Conservation (phyloP, 2,329 filamentous ascomycete genomes). For the Penicillium vulpinum region DNA sequence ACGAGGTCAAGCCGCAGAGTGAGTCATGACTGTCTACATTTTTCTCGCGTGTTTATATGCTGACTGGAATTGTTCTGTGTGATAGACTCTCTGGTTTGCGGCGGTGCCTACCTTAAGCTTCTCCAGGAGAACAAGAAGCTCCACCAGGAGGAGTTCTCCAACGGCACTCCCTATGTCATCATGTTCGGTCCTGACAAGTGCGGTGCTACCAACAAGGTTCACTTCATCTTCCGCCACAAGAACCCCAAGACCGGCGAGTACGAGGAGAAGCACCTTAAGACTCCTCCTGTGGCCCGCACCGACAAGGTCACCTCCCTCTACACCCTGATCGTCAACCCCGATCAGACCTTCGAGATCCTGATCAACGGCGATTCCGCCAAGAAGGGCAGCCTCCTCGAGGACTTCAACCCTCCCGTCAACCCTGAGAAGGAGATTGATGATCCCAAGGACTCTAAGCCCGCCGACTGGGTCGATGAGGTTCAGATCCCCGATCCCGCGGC, state of each 20-base stretch:
- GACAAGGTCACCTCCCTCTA: slow-evolving; percentile 92
- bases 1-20: slow-evolving; percentile 99
- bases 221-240: slow-evolving; percentile 99
- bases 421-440: slow-evolving; percentile 94
- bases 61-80: background rate
- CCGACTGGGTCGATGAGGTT: slow-evolving; percentile 91
- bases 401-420: slow-evolving; percentile 93
- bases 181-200: slow-evolving; percentile 99
- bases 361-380: slow-evolving; percentile 88
- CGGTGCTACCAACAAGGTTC: slow-evolving; percentile 94
- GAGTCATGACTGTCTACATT: slow-evolving; percentile 45
- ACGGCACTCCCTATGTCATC: slow-evolving; percentile 95
- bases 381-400: slow-evolving; percentile 87
- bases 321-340: slow-evolving; percentile 92
- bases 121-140: slow-evolving; percentile 97
- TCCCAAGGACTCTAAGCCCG: slow-evolving; percentile 87
- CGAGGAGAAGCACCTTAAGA: slow-evolving; percentile 96
- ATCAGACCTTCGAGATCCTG: slow-evolving; percentile 92
- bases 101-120: slow-evolving; percentile 98
- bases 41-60: background rate
- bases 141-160: slow-evolving; percentile 96
- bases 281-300: slow-evolving; percentile 80
- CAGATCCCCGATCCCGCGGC: slow-evolving; percentile 90
- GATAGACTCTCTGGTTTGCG: slow-evolving; percentile 94
- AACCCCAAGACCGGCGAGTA: slow-evolving; percentile 99